Evolutionary conservation across 805 yeast species (phyloP).

Genomic region (Myxozyma sirexii): DNA sequence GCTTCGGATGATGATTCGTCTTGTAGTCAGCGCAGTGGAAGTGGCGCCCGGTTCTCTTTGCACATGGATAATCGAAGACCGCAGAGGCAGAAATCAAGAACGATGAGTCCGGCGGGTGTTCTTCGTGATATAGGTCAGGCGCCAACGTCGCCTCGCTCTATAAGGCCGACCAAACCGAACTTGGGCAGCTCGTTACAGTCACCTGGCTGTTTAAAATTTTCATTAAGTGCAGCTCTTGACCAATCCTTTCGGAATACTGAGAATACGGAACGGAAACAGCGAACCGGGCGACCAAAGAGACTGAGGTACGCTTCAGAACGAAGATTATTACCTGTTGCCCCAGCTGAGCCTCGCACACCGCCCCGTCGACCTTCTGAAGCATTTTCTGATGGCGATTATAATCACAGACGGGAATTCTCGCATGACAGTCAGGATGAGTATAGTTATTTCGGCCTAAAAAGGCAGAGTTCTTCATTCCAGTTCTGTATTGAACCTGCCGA

Average conservation of each 20-base stretch:
- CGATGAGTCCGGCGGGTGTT: constrained; percentile 1
- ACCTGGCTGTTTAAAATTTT: constrained; percentile 23
- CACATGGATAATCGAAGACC: neutral
- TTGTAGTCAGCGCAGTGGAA: neutral
- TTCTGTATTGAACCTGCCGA: neutral
- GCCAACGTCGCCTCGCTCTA: neutral
- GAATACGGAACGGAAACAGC: neutral
- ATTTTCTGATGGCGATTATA: neutral
- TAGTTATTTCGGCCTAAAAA: neutral
- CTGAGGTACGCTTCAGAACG: neutral
- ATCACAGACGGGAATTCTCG: neutral
- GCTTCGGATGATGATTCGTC: constrained; percentile 21
- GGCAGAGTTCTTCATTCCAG: neutral
- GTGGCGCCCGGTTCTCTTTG: constrained; percentile 15
- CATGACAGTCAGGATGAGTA: neutral
- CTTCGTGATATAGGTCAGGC: constrained; percentile 25
- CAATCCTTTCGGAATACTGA: neutral
- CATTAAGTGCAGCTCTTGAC: constrained; percentile 19
- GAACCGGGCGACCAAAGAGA: neutral
- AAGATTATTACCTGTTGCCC: constrained; percentile 3
- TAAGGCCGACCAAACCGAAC: neutral
- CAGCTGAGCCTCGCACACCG: constrained; percentile 7
- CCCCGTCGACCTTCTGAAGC: neutral
- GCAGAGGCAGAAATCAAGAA: neutral
- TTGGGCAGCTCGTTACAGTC: constrained; percentile 9